Evolutionary conservation across 495 filamentous ascomycete species (phyloP).

Genomic region (Cercophora newfieldiana): DNA sequence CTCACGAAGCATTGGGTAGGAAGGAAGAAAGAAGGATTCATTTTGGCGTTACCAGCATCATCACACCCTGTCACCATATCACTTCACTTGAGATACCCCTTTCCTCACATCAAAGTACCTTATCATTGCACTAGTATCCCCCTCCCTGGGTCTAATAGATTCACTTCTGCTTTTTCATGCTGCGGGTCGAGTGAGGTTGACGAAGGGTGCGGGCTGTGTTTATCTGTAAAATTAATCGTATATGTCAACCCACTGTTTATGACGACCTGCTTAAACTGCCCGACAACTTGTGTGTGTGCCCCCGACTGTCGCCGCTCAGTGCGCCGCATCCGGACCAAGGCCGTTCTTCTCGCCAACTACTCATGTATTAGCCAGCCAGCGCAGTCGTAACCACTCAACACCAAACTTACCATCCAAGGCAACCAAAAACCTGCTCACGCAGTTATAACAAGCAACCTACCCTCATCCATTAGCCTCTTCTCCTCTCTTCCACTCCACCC

Average conservation of each 20-base stretch:
- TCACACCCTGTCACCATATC: slow-evolving; percentile 21
- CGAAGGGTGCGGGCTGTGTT: background rate
- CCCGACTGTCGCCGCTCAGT: too few species aligned
- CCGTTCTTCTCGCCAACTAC: slow-evolving; percentile 53
- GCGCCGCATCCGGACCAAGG: slow-evolving; percentile 41
- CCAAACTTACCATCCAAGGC: slow-evolving; percentile 69
- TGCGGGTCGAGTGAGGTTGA: background rate
- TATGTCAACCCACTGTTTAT: background rate
- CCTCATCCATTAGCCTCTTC: background rate
- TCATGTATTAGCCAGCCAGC: background rate
- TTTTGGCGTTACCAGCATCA: slow-evolving; percentile 20
- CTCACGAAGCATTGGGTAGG: background rate
- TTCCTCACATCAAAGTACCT: slow-evolving; percentile 15
- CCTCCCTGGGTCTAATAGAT: background rate
- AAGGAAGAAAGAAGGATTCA: slow-evolving; percentile 7
- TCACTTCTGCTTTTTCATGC: background rate
- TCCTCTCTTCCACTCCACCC: background rate
- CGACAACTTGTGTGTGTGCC: background rate
- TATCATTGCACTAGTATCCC: slow-evolving; percentile 8
- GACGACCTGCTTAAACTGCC: background rate
- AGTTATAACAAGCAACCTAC: slow-evolving; percentile 75
- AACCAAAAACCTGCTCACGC: slow-evolving; percentile 81
- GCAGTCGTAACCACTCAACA: slow-evolving; percentile 7
- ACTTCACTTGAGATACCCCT: slow-evolving; percentile 41
- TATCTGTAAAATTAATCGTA: background rate